Conservation (phyloP, 176 grass and related monocot genomes). For the Themeda triandra region DNA sequence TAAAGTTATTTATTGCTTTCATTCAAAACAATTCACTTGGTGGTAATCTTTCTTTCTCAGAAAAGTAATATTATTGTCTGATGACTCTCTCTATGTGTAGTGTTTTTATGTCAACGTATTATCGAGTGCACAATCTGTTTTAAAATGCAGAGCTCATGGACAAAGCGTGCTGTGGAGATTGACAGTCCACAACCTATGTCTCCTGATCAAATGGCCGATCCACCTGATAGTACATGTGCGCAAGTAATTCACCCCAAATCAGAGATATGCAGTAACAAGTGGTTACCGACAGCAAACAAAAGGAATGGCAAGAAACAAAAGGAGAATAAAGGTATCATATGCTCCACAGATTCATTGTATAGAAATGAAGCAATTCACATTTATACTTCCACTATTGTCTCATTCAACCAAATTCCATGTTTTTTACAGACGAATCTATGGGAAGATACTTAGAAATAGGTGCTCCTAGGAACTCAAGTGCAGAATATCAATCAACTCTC, state of each 20-base stretch:
- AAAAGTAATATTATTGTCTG: background rate
- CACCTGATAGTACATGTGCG: slow-evolving; percentile 83
- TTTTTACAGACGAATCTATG: slow-evolving; percentile 74
- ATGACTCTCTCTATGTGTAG: background rate
- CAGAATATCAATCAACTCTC: slow-evolving; percentile 41
- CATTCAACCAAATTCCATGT: slow-evolving; percentile 13
- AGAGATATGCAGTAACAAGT: slow-evolving; percentile 65
- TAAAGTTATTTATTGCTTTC: background rate
- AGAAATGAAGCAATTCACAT: slow-evolving; percentile 7
- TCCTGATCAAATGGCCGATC: slow-evolving; percentile 56
- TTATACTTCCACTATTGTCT: background rate
- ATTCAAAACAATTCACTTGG: background rate
- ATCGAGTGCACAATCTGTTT: slow-evolving; percentile 18
- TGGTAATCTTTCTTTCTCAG: background rate
- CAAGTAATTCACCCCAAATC: slow-evolving; percentile 80
- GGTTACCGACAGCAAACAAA: slow-evolving; percentile 46
- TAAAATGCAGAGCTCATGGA: slow-evolving; percentile 88
- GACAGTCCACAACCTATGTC: slow-evolving; percentile 66
- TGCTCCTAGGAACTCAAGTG: slow-evolving; percentile 50
- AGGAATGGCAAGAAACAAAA: slow-evolving; percentile 49
- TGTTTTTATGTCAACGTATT: slow-evolving; percentile 14
- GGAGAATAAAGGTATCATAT: slow-evolving; percentile 60
- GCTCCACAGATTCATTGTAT: background rate
- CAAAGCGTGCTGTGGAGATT: slow-evolving; percentile 73
- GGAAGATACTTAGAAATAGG: slow-evolving; percentile 85